phyloP scores from a whole-genome alignment of 768 basidiomycete species.

The Mycena rosella region DNA sequence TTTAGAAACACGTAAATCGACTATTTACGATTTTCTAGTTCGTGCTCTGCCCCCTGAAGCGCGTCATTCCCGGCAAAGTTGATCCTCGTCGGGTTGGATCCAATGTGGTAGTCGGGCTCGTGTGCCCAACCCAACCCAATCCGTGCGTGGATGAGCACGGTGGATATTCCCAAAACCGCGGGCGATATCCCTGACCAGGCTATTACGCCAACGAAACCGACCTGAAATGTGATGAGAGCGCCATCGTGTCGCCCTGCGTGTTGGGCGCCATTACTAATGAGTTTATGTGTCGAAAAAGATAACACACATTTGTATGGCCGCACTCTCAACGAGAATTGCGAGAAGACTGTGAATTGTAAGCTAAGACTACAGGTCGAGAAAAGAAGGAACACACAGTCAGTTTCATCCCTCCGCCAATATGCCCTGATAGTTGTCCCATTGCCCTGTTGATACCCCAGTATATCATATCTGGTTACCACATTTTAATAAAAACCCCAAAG shows the following conservation, averaged over 20 bases:
- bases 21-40: too few species aligned
- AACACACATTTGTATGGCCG: slow-evolving; percentile 16
- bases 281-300: not conserved
- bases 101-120: too few species aligned
- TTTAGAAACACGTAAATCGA: too few species aligned
- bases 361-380: too few species aligned
- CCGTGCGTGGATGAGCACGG: not conserved
- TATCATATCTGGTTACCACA: slow-evolving; percentile 4
- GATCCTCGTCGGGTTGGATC: too few species aligned
- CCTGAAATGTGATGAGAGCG: not conserved
- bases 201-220: not conserved
- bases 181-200: not conserved
- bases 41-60: too few species aligned
- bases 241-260: not conserved
- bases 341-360: not conserved
- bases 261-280: not conserved
- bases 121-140: too few species aligned
- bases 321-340: slow-evolving; percentile 14
- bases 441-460: not conserved
- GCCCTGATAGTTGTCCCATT: not conserved
- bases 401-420: not conserved
- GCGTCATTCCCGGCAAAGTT: too few species aligned
- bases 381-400: not conserved
- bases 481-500: not conserved
- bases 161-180: not conserved